Base-by-base conservation (phyloP, 805 yeast genomes). In the Candida peoriensis region DNA sequence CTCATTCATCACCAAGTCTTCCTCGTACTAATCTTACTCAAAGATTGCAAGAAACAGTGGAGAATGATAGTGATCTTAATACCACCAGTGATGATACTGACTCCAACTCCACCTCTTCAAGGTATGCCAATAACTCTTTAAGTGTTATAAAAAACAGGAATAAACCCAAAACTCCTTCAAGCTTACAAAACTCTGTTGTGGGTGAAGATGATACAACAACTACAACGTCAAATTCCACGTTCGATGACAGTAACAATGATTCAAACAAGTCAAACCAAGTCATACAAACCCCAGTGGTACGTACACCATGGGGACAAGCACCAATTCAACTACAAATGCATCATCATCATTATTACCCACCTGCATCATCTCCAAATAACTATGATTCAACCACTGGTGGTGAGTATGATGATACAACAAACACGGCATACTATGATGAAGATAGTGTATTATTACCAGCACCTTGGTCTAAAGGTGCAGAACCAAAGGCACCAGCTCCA, bases 381-480 rank as follows among this genome's bases (percentile, higher is more conserved):
- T 14, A 17, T 19, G 30, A 30, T 12, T 22, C 25, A 8, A 22
- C n/a, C n/a, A n/a, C n/a, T n/a, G n/a, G n/a, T n/a, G n/a, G n/a
- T n/a, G n/a, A n/a, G n/a, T n/a, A n/a, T n/a, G n/a, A n/a, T n/a
- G n/a, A n/a, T n/a, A n/a, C n/a, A n/a, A n/a, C n/a, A n/a, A n/a
- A n/a, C n/a, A n/a, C n/a, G n/a, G n/a, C n/a, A n/a, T n/a, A n/a
- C n/a, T n/a, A 30, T 23, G 30, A 32, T 7, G 42, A 37, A 8
- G 39, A 45, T 20, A 30, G 40, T n/a, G 33, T 44, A 3, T 35
- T 48, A 2, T 58, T 79, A 21, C 86, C 86, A 1, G 60, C 62
- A 3, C 83, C 85, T 0, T 78, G 85, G 85, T 70, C 74, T 6
- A 37, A 62, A 6, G 48, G 57, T 6, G 71, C 78, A 4, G 50